These are phyloP conservation scores for Aspergillus sp. DNA, from an alignment of 2,329 filamentous ascomycete genomes.

Conservation along the genomic window DNA sequence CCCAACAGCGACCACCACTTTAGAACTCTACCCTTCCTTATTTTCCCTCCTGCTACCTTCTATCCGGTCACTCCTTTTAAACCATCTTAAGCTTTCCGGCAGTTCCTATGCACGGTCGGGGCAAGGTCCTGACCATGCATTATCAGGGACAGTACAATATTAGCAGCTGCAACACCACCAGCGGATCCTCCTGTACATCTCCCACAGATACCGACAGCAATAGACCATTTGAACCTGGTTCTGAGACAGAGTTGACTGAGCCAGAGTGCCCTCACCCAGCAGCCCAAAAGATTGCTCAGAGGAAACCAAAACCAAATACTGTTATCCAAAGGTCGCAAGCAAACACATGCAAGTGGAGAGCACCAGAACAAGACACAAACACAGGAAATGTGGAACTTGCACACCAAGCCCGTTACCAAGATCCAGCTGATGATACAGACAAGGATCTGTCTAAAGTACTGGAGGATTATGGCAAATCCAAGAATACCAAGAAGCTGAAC, in stretches of 20 bases:
- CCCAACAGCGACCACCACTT: too few relatives aligned
- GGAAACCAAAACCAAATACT: constrained; percentile 1
- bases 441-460: constrained; percentile 13
- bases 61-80: too few relatives aligned
- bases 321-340: constrained; percentile 1
- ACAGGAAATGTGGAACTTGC: constrained; percentile 3
- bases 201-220: constrained; percentile 4
- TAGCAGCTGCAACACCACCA: constrained; percentile 3
- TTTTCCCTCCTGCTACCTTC: too few relatives aligned
- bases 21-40: too few relatives aligned
- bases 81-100: too few relatives aligned
- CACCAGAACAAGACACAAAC: constrained; percentile 1
- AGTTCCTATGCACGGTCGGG: too few relatives aligned
- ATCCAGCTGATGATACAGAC: constrained; percentile 14
- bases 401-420: constrained; percentile 8
- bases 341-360: not conserved
- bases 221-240: constrained; percentile 6
- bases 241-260: constrained; percentile 10
- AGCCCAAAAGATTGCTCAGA: constrained; percentile 2
- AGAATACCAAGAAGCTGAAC: constrained; percentile 9
- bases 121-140: constrained; percentile 1
- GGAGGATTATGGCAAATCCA: constrained; percentile 12
- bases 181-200: constrained; percentile 6
- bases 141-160: constrained; percentile 1
- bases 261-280: constrained; percentile 3